These are phyloP conservation scores for Triticum dicoccoides DNA, from an alignment of 176 grass and related monocot species.

Conservation along the genomic window DNA sequence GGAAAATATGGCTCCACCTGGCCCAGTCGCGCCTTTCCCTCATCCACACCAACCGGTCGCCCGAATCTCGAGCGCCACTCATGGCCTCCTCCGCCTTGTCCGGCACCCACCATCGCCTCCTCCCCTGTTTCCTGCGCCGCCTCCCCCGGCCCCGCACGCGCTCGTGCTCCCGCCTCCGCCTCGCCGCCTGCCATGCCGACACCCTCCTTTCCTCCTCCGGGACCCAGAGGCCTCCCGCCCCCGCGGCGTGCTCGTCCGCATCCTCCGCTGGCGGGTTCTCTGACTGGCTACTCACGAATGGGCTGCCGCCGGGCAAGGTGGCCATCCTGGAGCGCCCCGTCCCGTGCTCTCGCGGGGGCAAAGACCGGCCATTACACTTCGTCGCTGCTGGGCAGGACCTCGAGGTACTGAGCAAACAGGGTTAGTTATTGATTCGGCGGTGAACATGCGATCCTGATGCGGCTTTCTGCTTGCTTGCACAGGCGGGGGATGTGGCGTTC, in stretches of 20 bases:
- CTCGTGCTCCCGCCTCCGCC: conserved; percentile 16
- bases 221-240: background rate
- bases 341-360: conserved; percentile 54
- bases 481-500: conserved; percentile 90
- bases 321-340: conserved; percentile 64
- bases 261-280: conserved; percentile 48
- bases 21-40: conserved; percentile 35
- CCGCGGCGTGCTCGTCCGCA: conserved; percentile 33
- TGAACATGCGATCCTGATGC: conserved; percentile 10
- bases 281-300: conserved; percentile 60
- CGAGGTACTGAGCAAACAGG: conserved; percentile 31
- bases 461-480: conserved; percentile 7
- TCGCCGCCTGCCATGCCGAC: conserved; percentile 55
- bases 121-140: conserved; percentile 27
- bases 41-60: conserved; percentile 30
- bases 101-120: conserved; percentile 32
- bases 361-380: conserved; percentile 62
- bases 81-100: conserved; percentile 37
- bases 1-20: conserved; percentile 29
- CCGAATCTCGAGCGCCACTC: conserved; percentile 3
- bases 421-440: background rate
- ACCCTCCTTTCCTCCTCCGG: conserved; percentile 40
- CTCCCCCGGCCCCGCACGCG: conserved; percentile 15
- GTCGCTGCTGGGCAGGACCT: conserved; percentile 71
- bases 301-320: conserved; percentile 65